Evolutionary conservation across 768 basidiomycete species (phyloP).

Genomic region (Sistotremastrum niveocremeum): DNA sequence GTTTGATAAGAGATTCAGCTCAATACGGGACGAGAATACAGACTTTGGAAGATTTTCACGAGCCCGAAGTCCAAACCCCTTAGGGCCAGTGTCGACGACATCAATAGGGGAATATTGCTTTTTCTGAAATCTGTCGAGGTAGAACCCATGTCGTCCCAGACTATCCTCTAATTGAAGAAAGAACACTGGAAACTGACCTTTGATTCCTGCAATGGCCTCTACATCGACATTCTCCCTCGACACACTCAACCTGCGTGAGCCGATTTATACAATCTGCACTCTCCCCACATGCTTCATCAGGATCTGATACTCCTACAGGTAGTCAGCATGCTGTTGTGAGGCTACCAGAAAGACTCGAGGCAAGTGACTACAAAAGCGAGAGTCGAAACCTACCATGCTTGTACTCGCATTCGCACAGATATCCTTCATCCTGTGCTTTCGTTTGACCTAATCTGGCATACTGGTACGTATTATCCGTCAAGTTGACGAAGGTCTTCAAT

Average conservation of each 20-base stretch:
- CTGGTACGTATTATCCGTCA: conserved; percentile 75
- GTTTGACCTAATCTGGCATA: conserved; percentile 77
- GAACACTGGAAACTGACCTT: conserved; percentile 38
- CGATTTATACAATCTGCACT: conserved; percentile 93
- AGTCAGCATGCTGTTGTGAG: conserved; percentile 13
- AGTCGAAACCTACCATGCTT: conserved; percentile 53
- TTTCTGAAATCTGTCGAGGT: conserved; percentile 59
- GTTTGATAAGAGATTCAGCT: not conserved
- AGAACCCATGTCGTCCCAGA: not conserved
- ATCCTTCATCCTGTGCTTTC: conserved; percentile 80
- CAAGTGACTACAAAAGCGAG: conserved; percentile 2
- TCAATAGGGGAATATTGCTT: conserved; percentile 77
- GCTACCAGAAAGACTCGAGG: conserved; percentile 14
- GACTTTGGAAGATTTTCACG: conserved; percentile 52
- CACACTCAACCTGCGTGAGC: conserved; percentile 92
- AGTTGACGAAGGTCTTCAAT: conserved; percentile 54
- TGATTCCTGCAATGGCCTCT: conserved; percentile 79
- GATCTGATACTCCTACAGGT: conserved; percentile 43
- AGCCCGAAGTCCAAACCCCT: conserved; percentile 87
- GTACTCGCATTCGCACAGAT: conserved; percentile 88
- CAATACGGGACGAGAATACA: conserved; percentile 14
- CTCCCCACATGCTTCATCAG: conserved; percentile 65
- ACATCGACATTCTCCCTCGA: conserved; percentile 82
- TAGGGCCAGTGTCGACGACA: conserved; percentile 88
- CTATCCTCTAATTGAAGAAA: not conserved